Percentiles rank a stretch among this genome's conserved stretches.
Conservation (phyloP, 768 basidiomycete species). For the Phanerochaete sordida region DNA sequence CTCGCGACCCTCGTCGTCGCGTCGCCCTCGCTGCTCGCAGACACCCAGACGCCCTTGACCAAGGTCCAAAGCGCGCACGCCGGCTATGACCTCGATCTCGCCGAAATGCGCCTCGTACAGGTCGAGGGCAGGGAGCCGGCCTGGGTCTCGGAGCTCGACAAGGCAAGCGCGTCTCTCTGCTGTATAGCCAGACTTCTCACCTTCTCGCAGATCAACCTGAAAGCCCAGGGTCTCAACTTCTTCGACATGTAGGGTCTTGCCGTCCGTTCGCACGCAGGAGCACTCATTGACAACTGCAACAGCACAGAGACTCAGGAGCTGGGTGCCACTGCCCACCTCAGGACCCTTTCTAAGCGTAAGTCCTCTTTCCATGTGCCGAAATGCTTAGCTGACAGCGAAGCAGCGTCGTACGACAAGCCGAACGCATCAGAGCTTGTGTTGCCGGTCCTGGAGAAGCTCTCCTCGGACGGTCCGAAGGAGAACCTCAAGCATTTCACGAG, state of each 20-base stretch:
- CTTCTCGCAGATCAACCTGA: constrained; percentile 63
- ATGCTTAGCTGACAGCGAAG: not conserved
- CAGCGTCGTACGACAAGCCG: constrained; percentile 54
- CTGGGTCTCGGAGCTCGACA: constrained; percentile 88
- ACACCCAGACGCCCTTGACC: constrained; percentile 39
- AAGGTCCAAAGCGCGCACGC: constrained; percentile 31
- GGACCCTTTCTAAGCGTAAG: constrained; percentile 16
- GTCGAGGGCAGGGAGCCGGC: constrained; percentile 65
- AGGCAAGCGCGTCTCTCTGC: constrained; percentile 42
- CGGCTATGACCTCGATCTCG: constrained; percentile 72
- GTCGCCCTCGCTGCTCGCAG: constrained; percentile 26
- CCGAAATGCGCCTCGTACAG: constrained; percentile 70
- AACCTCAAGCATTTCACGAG: constrained; percentile 66
- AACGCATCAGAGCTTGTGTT: constrained; percentile 58
- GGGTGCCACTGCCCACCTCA: constrained; percentile 38
- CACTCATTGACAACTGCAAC: constrained; percentile 6
- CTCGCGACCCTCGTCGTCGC: constrained; percentile 42
- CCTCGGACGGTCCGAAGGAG: constrained; percentile 58
- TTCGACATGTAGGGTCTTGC: constrained; percentile 68
- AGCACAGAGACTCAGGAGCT: constrained; percentile 77
- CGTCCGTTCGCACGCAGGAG: not conserved
- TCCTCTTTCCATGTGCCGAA: not conserved
- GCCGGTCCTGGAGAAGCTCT: constrained; percentile 63
- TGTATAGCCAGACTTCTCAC: not conserved
- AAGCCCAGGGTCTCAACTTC: constrained; percentile 75